Conservation (phyloP, 805 yeast species). For the Aciculoconidium aculeatum region DNA sequence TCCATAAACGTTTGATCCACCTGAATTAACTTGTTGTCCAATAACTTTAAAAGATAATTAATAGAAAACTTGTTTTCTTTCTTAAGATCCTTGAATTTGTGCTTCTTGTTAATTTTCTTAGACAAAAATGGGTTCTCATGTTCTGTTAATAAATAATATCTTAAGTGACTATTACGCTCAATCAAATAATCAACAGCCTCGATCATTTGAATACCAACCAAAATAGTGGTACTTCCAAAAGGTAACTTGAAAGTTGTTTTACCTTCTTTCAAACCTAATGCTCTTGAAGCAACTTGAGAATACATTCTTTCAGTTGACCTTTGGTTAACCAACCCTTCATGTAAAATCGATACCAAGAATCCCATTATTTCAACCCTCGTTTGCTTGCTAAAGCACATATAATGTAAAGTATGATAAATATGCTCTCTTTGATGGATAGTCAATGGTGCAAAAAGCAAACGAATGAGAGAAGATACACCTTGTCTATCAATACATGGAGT, state of each 20-base stretch:
- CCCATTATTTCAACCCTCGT: constrained; percentile 72
- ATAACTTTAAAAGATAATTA: constrained; percentile 56
- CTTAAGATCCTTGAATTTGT: constrained; percentile 26
- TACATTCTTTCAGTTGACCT: constrained; percentile 58
- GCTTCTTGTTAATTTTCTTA: constrained; percentile 28
- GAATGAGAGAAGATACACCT: constrained; percentile 68
- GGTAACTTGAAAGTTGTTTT: constrained; percentile 37
- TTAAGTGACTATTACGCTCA: constrained; percentile 58
- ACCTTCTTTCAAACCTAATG: constrained; percentile 17
- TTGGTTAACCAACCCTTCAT: constrained; percentile 67
- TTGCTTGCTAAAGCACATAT: constrained; percentile 70
- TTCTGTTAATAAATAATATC: constrained; percentile 73
- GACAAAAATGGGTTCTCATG: constrained; percentile 46
- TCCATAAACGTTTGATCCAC: constrained; percentile 77
- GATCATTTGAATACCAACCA: constrained; percentile 70
- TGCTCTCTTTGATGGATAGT: constrained; percentile 55
- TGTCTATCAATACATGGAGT: constrained; percentile 68
- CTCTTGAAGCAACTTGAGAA: constrained; percentile 47
- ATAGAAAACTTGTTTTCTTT: constrained; percentile 61
- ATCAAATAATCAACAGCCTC: constrained; percentile 69
- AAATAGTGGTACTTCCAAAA: constrained; percentile 56
- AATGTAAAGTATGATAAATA: constrained; percentile 59
- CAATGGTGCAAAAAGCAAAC: constrained; percentile 70
- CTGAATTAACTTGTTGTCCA: constrained; percentile 58
- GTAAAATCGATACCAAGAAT: constrained; percentile 58